phyloP scores from a whole-genome alignment of 371 early-diverging fungal species.

The Choanephora cucurbitarum region DNA sequence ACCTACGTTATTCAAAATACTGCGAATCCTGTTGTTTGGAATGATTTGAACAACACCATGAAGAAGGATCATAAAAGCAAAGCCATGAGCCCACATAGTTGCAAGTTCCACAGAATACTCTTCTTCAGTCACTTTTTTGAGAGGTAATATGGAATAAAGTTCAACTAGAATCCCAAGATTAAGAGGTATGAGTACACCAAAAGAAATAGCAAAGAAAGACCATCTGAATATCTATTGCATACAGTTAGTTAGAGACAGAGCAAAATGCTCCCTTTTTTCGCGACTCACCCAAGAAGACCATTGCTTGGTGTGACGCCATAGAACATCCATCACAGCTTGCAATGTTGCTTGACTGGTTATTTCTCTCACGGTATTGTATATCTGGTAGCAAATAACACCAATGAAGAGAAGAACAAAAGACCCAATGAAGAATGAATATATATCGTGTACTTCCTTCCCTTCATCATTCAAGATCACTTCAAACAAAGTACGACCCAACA shows the following conservation, averaged over 20 bases:
- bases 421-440: slow-evolving; percentile 50
- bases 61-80: slow-evolving; percentile 41
- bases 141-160: slow-evolving; percentile 52
- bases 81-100: slow-evolving; percentile 50
- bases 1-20: slow-evolving; percentile 36
- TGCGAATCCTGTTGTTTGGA: slow-evolving; percentile 31
- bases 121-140: slow-evolving; percentile 25
- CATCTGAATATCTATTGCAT: slow-evolving; percentile 13
- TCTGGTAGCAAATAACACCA: not conserved
- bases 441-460: slow-evolving; percentile 50
- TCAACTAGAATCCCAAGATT: slow-evolving; percentile 49
- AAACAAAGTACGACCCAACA: slow-evolving; percentile 49
- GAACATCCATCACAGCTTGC: not conserved
- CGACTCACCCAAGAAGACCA: slow-evolving; percentile 7
- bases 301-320: not conserved
- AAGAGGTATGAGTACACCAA: slow-evolving; percentile 52
- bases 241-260: no score
- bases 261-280: not conserved
- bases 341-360: slow-evolving; percentile 1
- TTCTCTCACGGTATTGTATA: slow-evolving; percentile 6
- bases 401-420: slow-evolving; percentile 17
- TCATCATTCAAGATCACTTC: slow-evolving; percentile 14
- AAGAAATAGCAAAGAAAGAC: slow-evolving; percentile 32
- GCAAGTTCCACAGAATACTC: slow-evolving; percentile 33
- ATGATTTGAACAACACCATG: slow-evolving; percentile 31